Percentiles rank a stretch among this genome's conserved stretches.
These are phyloP conservation scores for Dillenia suffruticosa DNA, from an alignment of 164 flowering plant species.

Conservation along the genomic window DNA sequence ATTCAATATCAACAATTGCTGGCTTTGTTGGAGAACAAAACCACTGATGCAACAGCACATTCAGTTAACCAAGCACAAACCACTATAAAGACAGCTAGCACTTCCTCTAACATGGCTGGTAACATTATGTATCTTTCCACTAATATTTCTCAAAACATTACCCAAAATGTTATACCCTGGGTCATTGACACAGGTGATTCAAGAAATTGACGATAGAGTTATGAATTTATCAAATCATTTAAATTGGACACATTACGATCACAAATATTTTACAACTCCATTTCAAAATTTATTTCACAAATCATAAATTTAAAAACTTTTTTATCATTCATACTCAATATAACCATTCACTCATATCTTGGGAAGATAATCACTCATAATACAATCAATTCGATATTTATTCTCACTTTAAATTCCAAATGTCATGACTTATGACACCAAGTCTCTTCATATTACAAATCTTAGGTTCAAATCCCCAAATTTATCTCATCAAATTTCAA, in stretches of 20 bases:
- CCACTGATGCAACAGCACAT: not conserved
- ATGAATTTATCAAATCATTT: not conserved
- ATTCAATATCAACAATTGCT: not conserved
- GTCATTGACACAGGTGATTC: not conserved
- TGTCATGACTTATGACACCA: too few species aligned
- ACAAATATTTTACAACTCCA: not conserved
- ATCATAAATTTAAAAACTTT: not conserved
- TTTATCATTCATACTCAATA: too few species aligned
- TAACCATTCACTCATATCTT: too few species aligned
- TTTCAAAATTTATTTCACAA: not conserved
- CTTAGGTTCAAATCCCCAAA: too few species aligned
- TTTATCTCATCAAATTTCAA: too few species aligned
- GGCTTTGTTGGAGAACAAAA: not conserved
- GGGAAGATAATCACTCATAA: too few species aligned
- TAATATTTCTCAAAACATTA: not conserved
- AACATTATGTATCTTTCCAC: not conserved
- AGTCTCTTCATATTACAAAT: too few species aligned
- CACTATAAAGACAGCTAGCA: not conserved
- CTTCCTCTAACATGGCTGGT: not conserved
- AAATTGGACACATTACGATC: not conserved
- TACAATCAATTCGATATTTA: too few species aligned
- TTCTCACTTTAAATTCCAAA: too few species aligned
- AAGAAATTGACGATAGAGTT: too few species aligned
- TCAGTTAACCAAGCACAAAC: not conserved
- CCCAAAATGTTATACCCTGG: not conserved